phyloP scores from a whole-genome alignment of 148 eudicot species.

The Amaranthus hypochondriacus region DNA sequence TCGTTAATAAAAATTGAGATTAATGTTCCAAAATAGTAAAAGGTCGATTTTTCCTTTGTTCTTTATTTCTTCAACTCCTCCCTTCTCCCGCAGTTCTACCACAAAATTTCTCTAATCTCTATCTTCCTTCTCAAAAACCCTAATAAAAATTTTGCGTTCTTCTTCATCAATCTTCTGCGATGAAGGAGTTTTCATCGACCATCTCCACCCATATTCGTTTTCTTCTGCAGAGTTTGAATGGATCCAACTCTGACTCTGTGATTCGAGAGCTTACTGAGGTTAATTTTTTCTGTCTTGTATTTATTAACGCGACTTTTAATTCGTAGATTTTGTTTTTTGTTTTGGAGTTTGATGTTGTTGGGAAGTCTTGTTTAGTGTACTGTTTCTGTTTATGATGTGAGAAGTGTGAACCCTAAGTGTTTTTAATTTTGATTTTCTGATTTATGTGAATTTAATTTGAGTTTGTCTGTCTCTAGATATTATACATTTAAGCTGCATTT shows the following conservation, averaged over 20 bases:
- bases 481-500: no score
- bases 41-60: background rate
- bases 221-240: constrained; percentile 51
- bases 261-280: constrained; percentile 63
- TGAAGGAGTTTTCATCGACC: constrained; percentile 52
- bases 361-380: background rate
- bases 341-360: background rate
- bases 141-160: constrained; percentile 1
- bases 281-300: no score
- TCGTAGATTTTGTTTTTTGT: background rate
- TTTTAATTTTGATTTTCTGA: background rate
- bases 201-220: constrained; percentile 51
- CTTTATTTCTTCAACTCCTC: background rate
- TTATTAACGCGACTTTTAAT: background rate
- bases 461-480: background rate
- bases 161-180: constrained; percentile 20
- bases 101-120: background rate
- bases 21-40: no score
- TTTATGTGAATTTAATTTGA: background rate
- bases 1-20: no score
- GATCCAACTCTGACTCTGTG: constrained; percentile 63
- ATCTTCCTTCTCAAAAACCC: constrained; percentile 23
- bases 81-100: constrained; percentile 11
- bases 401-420: no score
- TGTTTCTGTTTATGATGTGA: no score